A percentile compares a stretch with the other conserved stretches of the same genome.
These are phyloP conservation scores for Ustilago shanxiensis DNA, from an alignment of 1,284 basidiomycete species.

Conservation along the genomic window DNA sequence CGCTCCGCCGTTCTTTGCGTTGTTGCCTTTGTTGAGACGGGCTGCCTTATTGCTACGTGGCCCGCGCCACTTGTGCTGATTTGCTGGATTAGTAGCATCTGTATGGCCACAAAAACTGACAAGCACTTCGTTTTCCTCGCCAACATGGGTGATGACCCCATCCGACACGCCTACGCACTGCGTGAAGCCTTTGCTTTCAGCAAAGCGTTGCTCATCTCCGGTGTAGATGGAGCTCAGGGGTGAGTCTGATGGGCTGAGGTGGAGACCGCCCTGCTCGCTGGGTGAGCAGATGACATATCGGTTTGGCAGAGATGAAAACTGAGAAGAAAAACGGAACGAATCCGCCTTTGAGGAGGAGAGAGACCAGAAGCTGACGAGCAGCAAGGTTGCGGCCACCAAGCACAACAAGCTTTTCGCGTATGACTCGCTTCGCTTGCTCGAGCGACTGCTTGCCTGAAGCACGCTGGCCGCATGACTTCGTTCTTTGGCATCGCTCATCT, in stretches of 20 bases:
- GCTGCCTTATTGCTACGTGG: constrained; percentile 43
- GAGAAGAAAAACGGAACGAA: background rate
- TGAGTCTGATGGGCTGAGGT: constrained; percentile 3
- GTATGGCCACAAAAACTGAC: constrained; percentile 14
- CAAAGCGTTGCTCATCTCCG: constrained; percentile 35
- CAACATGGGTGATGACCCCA: constrained; percentile 28
- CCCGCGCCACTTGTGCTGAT: constrained; percentile 10
- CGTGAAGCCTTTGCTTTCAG: constrained; percentile 21
- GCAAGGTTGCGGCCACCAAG: constrained; percentile 2
- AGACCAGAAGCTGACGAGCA: constrained; percentile 18
- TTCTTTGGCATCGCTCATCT: background rate
- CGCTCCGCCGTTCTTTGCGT: background rate
- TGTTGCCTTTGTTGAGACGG: constrained; percentile 12
- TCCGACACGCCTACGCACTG: constrained; percentile 37
- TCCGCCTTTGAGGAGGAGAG: background rate
- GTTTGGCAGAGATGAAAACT: constrained; percentile 16
- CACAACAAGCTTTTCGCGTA: background rate
- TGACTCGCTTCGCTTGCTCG: background rate
- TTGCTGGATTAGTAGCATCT: background rate
- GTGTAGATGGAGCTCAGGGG: constrained; percentile 32
- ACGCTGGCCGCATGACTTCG: background rate
- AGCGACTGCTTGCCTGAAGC: constrained; percentile 17
- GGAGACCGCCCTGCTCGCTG: constrained; percentile 12
- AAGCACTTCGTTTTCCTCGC: constrained; percentile 16
- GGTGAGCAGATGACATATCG: constrained; percentile 43